Evolutionary conservation across 352 stramenopile species (phyloP), one percentile per base, ranked within the genome.

Genomic region (Pythium monospermum): DNA sequence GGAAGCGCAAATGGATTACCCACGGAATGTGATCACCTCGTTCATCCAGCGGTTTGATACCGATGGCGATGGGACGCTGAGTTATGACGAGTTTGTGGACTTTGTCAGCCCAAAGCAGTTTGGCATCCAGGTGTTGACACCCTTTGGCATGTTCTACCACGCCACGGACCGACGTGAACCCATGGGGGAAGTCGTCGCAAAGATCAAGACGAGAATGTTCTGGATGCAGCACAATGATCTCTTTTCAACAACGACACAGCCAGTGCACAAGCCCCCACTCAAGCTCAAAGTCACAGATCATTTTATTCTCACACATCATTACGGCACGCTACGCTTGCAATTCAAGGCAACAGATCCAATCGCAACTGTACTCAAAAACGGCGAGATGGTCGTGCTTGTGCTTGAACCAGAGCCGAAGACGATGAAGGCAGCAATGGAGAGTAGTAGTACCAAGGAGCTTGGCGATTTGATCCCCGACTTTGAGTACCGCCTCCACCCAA

Each of bases 181-280:
- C 3, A 73, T 79, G 59, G 15, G 28, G 4, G 42, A 64, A 8
- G 58, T 75, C 5, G 61, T 73, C 2, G 53, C 56, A 10, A 76
- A 68, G 28, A 70, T 82, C 57, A 51, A 63, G 42, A 76, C 68
- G 12, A 57, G 71, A 13, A 61, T 82, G 42, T 83, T 83, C 41
- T 83, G 71, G 71, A 65, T 79, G 49, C 66, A 83, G 53, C 71
- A 83, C 61, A 83, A 74, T 38, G 58, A 82, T 57, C 43, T 77
- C 4, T 69, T 74, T 13, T 44, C 66, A 0, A 45, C 15, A 3
- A 37, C 33, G 19, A 37, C 35, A 4, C 22, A 56, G 23, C 26
- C 21, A 13, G 38, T 37, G 12, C 22, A 31, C 6, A 63, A 59
- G 28, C 40, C 37, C 6, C 44, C 32, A 18, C 12, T 47, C 1